Conservation (phyloP, 768 basidiomycete genomes). For the Termitomyces sp. region DNA sequence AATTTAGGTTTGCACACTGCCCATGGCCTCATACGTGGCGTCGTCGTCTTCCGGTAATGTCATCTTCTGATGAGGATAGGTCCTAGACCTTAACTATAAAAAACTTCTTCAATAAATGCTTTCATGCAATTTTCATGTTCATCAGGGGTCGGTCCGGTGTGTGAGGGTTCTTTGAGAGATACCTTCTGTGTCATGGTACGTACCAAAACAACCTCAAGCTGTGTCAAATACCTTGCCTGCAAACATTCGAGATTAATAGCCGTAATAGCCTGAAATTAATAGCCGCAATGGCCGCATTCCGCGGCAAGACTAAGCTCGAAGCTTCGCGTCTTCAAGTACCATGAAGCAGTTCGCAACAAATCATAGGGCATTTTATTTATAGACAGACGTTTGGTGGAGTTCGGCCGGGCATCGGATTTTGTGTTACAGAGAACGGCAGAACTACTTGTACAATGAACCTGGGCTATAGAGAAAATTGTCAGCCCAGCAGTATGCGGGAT, state of each 20-base stretch:
- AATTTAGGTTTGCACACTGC: background rate
- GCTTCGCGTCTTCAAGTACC: background rate
- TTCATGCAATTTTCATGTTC: background rate
- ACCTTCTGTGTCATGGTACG: background rate
- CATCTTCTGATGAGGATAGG: background rate
- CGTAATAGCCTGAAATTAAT: too few species aligned
- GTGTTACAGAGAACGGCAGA: too few species aligned
- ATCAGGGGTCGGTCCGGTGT: background rate
- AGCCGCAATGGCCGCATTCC: background rate
- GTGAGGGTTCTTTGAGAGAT: background rate
- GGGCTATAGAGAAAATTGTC: background rate
- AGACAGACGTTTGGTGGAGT: background rate
- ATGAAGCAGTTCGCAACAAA: background rate
- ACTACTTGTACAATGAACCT: too few species aligned
- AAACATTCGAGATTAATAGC: background rate
- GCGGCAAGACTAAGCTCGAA: background rate
- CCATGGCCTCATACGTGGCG: background rate
- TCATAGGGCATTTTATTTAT: background rate
- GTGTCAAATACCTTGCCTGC: background rate
- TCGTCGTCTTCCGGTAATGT: background rate
- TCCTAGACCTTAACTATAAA: background rate
- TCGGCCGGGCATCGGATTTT: too few species aligned
- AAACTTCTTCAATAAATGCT: background rate
- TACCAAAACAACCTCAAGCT: background rate
- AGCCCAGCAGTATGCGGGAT: background rate